Conservation (phyloP, 2,329 filamentous ascomycete genomes). For the Keithomyces neogunnii region DNA sequence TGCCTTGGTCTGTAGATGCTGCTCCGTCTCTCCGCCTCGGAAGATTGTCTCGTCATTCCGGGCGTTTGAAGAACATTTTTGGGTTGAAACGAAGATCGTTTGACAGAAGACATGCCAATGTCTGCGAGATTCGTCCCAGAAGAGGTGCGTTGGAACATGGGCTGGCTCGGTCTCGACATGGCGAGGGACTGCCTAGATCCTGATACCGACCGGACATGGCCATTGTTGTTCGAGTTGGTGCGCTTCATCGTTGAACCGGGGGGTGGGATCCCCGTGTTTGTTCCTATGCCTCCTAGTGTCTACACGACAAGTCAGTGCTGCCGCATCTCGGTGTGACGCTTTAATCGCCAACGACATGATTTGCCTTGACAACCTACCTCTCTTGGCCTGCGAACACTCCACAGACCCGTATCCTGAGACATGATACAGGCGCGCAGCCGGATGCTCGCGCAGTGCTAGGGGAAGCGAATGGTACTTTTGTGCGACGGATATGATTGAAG, state of each 20-base stretch:
- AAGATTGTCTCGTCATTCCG: slow-evolving; percentile 42
- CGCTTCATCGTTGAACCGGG: slow-evolving; percentile 92
- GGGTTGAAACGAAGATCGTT: slow-evolving; percentile 72
- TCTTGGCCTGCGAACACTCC: slow-evolving; percentile 84
- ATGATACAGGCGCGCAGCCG: slow-evolving; percentile 35
- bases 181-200: slow-evolving; percentile 80
- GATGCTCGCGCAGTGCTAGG: not conserved
- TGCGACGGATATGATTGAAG: not conserved
- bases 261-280: slow-evolving; percentile 79
- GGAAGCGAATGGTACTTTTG: not conserved
- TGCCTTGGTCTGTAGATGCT: slow-evolving; percentile 70
- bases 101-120: slow-evolving; percentile 72
- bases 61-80: slow-evolving; percentile 46
- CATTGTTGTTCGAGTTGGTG: slow-evolving; percentile 63
- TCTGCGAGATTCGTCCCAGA: slow-evolving; percentile 76
- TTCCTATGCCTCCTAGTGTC: slow-evolving; percentile 80
- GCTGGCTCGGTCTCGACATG: slow-evolving; percentile 73
- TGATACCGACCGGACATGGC: slow-evolving; percentile 75
- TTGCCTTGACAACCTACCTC: slow-evolving; percentile 52
- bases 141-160: slow-evolving; percentile 76
- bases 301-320: slow-evolving; percentile 25
- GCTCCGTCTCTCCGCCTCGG: slow-evolving; percentile 59
- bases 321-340: slow-evolving; percentile 10
- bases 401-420: slow-evolving; percentile 82
- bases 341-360: not conserved